A percentile compares a stretch with the other conserved stretches of the same genome.
These are phyloP conservation scores for Russula sp. DNA, from an alignment of 768 basidiomycete genomes.

Conservation along the genomic window DNA sequence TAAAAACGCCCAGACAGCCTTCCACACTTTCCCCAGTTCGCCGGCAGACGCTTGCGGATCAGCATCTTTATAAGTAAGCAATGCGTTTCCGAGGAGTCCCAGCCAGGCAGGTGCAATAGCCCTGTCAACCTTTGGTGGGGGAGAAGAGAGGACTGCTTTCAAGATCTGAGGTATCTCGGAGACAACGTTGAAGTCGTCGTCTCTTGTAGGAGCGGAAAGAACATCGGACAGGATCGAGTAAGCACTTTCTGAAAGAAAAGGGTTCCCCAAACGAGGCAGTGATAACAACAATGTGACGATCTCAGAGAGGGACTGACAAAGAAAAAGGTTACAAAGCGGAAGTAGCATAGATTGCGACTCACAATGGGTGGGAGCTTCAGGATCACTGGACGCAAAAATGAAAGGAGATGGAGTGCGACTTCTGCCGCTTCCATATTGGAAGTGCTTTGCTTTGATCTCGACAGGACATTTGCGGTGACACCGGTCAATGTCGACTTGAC, in stretches of 20 bases:
- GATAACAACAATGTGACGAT: conserved; percentile 67
- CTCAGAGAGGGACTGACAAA: conserved; percentile 66
- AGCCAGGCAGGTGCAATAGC: conserved; percentile 74
- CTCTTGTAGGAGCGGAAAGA: conserved; percentile 47
- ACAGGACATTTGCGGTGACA: conserved; percentile 51
- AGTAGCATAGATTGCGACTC: conserved; percentile 28
- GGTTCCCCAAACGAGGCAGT: conserved; percentile 80
- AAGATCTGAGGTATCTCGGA: conserved; percentile 56
- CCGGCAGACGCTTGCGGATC: conserved; percentile 43
- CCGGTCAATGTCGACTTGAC: conserved; percentile 58
- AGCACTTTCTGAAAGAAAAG: conserved; percentile 81
- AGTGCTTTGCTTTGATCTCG: conserved; percentile 52
- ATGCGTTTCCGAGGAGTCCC: conserved; percentile 61
- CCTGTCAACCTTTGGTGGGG: conserved; percentile 62
- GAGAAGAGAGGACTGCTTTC: conserved; percentile 56
- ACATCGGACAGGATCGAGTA: conserved; percentile 84
- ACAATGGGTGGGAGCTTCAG: conserved; percentile 60
- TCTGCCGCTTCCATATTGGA: conserved; percentile 55
- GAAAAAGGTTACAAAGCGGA: conserved; percentile 14
- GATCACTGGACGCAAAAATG: conserved; percentile 58
- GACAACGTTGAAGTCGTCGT: conserved; percentile 41
- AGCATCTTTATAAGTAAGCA: conserved; percentile 53
- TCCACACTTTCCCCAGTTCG: conserved; percentile 65
- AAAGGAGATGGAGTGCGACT: conserved; percentile 69
- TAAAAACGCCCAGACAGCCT: conserved; percentile 65